Evolutionary conservation across 2,329 filamentous ascomycete genomes (phyloP), one percentile per base, ranked within the genome.

Genomic region (Colletotrichum australisinense): DNA sequence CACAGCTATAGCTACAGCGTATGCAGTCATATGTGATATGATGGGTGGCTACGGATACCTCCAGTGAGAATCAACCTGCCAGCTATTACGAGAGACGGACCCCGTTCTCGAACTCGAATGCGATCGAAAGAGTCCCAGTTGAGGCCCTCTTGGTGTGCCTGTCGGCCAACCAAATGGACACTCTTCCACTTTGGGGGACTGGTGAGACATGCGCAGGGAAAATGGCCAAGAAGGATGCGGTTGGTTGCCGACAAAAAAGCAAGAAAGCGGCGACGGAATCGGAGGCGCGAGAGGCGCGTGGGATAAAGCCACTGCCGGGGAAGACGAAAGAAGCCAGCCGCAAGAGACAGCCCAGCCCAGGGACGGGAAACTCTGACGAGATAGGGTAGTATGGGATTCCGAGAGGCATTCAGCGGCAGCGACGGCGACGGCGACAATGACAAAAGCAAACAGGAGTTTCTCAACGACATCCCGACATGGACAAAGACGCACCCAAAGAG

Each of bases 91-190:
- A 68, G 63, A 57, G 38, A 49, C 46, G 28, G 22, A 60, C 46
- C 66, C 70, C 60, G 52, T 73, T 60, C 62, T 62, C 70, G 60
- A 73, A 52, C 70, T 70, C 70, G 49, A 69, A 73, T 73, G 70
- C 70, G 70, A 73, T 65, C 56, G 67, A 65, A 70, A 65, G 62
- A 73, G 55, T 42, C 49, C 67, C 42, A 49, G 42, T 49, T 49
- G 42, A 49, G 42, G 42, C 19, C 67, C 28, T 30, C 24, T 28
- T 19, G 55, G 32, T 38, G 60, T 65, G 59, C 59, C 22, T 46
- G 28, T 30, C 35, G 46, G 24, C 70, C 70, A 73, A 73, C 67
- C 70, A 70, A 35, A 57, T 22, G 26, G 22, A 11, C n/a, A 22
- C 67, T 73, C 67, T 65, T 70, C 60, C 32, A 35, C 30, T 62